Conservation (phyloP, 306 rosid species). For the Fagus crenata region DNA sequence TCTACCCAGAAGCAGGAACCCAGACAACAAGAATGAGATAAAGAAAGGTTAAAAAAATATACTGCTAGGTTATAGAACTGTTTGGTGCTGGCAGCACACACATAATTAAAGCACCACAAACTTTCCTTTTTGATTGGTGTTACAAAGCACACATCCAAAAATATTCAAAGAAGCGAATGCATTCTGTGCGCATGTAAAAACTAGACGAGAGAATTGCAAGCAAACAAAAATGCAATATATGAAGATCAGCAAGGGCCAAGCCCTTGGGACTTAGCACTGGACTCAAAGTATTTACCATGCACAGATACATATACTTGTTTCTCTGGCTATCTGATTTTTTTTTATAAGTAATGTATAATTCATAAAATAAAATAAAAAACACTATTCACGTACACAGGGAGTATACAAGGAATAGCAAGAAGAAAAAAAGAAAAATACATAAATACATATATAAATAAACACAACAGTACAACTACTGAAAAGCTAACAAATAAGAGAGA, state of each 20-base stretch:
- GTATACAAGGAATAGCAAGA: too few species aligned
- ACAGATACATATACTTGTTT: background rate
- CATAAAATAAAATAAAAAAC: too few species aligned
- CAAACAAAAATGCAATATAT: too few species aligned
- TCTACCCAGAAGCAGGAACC: background rate
- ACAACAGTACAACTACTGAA: too few species aligned
- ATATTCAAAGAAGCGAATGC: background rate
- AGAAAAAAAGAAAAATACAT: too few species aligned
- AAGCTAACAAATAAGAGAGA: too few species aligned
- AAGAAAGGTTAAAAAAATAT: background rate
- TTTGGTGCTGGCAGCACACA: background rate
- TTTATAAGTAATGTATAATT: too few species aligned
- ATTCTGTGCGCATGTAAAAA: background rate
- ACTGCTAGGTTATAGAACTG: background rate
- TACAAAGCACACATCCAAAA: background rate
- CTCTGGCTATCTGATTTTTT: background rate
- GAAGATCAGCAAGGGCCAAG: background rate
- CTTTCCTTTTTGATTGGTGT: background rate
- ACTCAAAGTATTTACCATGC: background rate
- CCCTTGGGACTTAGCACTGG: background rate
- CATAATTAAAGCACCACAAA: background rate
- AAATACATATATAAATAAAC: too few species aligned
- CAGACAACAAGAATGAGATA: background rate
- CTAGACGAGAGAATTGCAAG: background rate
- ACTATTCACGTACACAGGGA: too few species aligned